These are phyloP conservation scores for Termitomyces bulborhizus DNA, from an alignment of 768 basidiomycete genomes.

Conservation along the genomic window DNA sequence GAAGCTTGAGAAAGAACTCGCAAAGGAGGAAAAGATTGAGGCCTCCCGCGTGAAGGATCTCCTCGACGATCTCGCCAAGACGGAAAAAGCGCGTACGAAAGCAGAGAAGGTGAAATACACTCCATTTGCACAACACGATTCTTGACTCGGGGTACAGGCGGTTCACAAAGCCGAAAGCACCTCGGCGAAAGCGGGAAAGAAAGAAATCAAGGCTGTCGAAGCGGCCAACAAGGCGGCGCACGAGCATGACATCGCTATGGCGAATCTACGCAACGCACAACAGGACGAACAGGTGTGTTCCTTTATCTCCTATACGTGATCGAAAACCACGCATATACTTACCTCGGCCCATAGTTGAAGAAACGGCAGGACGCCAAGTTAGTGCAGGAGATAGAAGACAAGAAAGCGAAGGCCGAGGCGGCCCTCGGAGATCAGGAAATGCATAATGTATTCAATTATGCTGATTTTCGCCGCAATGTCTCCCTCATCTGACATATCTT, in stretches of 20 bases:
- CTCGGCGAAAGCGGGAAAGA: conserved; percentile 36
- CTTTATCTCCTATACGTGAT: background rate
- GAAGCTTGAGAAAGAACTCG: conserved; percentile 12
- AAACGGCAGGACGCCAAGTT: conserved; percentile 8
- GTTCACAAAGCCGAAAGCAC: conserved; percentile 9
- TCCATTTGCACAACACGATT: background rate
- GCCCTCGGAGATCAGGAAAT: background rate
- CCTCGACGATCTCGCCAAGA: conserved; percentile 10
- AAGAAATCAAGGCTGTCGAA: conserved; percentile 45
- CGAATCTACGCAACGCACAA: conserved; percentile 34
- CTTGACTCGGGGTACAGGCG: background rate
- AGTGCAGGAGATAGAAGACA: background rate
- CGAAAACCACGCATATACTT: background rate
- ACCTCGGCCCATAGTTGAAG: background rate
- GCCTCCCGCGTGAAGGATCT: conserved; percentile 7
- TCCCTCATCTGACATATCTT: background rate
- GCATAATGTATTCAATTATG: background rate
- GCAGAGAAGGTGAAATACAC: conserved; percentile 1
- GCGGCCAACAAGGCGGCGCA: conserved; percentile 48
- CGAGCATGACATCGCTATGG: conserved; percentile 42
- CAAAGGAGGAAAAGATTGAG: conserved; percentile 11
- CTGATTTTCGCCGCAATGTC: background rate
- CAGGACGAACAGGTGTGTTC: conserved; percentile 34
- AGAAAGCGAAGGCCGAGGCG: background rate
- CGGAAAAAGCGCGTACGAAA: conserved; percentile 9